Evolutionary conservation across 805 yeast genomes (phyloP).

Genomic region (Candida taoyuanica): DNA sequence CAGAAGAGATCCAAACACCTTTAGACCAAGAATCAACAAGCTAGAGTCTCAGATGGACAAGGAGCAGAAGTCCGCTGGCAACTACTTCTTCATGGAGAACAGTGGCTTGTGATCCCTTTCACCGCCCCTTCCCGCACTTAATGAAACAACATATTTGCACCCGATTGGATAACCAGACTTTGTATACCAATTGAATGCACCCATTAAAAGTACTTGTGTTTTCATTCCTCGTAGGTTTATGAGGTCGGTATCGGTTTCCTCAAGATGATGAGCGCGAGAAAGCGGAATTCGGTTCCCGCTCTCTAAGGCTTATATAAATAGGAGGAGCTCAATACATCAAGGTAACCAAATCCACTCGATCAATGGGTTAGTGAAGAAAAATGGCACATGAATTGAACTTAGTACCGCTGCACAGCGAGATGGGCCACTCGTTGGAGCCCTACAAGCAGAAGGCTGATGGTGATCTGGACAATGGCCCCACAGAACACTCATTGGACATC

Average conservation of each 20-base stretch:
- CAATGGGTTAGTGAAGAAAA: too few species aligned
- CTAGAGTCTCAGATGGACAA: conserved; percentile 98
- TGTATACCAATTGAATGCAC: too few species aligned
- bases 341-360: too few species aligned
- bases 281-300: background rate
- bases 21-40: conserved; percentile 98
- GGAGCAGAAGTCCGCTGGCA: conserved; percentile 90
- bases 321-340: too few species aligned
- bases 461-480: background rate
- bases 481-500: background rate
- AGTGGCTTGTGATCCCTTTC: conserved; percentile 42
- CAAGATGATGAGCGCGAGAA: too few species aligned
- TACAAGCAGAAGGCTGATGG: background rate
- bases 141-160: too few species aligned
- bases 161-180: too few species aligned
- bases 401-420: background rate
- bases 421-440: background rate
- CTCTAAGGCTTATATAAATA: background rate
- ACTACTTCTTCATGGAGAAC: conserved; percentile 92
- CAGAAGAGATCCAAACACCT: conserved; percentile 98
- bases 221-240: too few species aligned
- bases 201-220: too few species aligned
- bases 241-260: too few species aligned
- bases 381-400: background rate
- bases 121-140: too few species aligned